Base-by-base conservation (phyloP, 768 basidiomycete species). In the Auriscalpium vulgare region DNA sequence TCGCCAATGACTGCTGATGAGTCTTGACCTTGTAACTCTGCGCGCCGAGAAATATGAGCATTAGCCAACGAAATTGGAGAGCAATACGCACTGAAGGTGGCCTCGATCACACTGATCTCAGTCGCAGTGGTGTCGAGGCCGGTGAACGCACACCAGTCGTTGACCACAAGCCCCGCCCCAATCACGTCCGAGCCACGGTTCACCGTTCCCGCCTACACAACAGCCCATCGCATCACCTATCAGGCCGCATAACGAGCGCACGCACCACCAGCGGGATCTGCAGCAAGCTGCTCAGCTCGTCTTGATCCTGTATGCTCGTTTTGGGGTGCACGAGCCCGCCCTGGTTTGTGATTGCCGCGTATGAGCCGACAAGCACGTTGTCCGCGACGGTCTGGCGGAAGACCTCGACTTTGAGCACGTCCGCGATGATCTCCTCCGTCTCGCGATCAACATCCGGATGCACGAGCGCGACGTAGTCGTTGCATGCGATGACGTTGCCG, bases 111-210 rank as follows among this genome's bases (percentile, higher is more conserved):
- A 65, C 88, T 91, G 70, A 98, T 92, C 72, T 99, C 97, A 53
- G 95, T 98, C 43, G 97, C 97, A n/a, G 97, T 99, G 58, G 97
- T 98, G 67, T 99, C 97, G 34, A 97, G 78, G 37, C 97, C 97
- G n/a, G 94, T 93, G 73, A 98, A 98, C 10, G 97, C 97, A 74
- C 91, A 92, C 97, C 97, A 98, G 69, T 98, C 97, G 66, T 99
- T 99, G 56, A 98, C 97, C 55, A 99, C 93, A 37, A 98, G 78
- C 35, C 97, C 97, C 9, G 95, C 97, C 35, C 97, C 97, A 61
- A 99, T 86, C 38, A 98, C 94, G 65, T 98, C 97, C 48, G 94
- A 97, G 65, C 97, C 97, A 68, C 97, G 87, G 72, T 98, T 99
- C 58, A 99, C 93, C 3, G 97, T 98, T 21, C 97, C 97, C 51